Percentiles rank a stretch among this genome's conserved stretches.
These are phyloP conservation scores for Pyropia yezoensis DNA, from an alignment of 23 red algal species.

Conservation along the genomic window DNA sequence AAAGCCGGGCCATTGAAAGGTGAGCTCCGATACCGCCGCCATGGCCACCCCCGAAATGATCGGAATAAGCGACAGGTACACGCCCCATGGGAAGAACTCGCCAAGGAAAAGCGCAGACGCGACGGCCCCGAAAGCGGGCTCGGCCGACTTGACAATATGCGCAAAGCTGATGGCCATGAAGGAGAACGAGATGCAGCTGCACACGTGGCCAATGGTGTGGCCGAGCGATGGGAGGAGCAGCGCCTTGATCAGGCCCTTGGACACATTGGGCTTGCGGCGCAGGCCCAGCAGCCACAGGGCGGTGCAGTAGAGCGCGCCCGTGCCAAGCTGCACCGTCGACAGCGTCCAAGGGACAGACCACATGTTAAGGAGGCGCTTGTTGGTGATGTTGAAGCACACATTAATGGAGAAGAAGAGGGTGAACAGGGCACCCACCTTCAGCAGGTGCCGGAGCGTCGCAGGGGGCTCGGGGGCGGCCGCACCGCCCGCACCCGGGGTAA, in stretches of 20 bases:
- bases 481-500: too few species aligned
- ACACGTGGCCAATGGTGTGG: conserved; percentile 79
- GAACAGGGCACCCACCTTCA: conserved; percentile 69
- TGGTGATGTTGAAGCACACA: conserved; percentile 88
- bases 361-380: conserved; percentile 84
- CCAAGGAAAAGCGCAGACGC: conserved; percentile 70
- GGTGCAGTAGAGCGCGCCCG: conserved; percentile 56
- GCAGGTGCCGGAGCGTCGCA: too few species aligned
- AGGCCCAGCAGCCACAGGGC: conserved; percentile 46
- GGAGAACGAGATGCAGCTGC: conserved; percentile 80
- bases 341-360: conserved; percentile 80
- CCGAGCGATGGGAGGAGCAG: conserved; percentile 59
- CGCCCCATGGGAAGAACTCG: conserved; percentile 49
- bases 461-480: too few species aligned
- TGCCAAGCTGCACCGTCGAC: conserved; percentile 76
- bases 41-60: conserved; percentile 80
- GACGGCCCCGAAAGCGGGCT: conserved; percentile 70
- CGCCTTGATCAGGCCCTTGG: conserved; percentile 49
- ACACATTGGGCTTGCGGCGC: conserved; percentile 48
- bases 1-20: conserved; percentile 86
- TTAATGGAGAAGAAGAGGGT: conserved; percentile 90
- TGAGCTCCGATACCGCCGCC: conserved; percentile 71
- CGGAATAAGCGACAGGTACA: conserved; percentile 74
- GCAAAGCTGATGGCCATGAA: conserved; percentile 91
- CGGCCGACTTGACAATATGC: conserved; percentile 93